A percentile compares a stretch with the other conserved stretches of the same genome.
Evolutionary conservation across 495 filamentous ascomycete species (phyloP).

Genomic region (Aspergillus funiculosus): DNA sequence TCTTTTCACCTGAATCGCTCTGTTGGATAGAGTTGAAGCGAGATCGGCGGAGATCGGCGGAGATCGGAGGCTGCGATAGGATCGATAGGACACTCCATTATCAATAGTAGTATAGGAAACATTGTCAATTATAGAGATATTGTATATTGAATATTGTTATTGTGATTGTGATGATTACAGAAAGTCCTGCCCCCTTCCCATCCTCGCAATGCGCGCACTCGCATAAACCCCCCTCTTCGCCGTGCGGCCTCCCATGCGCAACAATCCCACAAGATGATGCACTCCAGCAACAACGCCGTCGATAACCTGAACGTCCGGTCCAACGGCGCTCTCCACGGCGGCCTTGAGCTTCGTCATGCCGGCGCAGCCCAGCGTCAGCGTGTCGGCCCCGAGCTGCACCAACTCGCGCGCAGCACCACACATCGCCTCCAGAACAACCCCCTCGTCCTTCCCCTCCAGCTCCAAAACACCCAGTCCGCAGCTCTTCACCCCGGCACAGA

Average conservation of each 20-base stretch:
- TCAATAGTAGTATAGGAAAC: background rate
- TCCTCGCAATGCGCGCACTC: constrained; percentile 24
- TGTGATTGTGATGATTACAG: constrained; percentile 1
- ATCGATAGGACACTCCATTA: too few relatives aligned
- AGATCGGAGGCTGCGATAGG: too few relatives aligned
- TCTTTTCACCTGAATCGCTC: too few relatives aligned
- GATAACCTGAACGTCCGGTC: constrained; percentile 27
- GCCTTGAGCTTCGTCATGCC: constrained; percentile 45
- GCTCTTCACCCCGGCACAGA: constrained; percentile 36
- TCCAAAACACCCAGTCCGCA: constrained; percentile 38
- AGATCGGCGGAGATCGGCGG: too few relatives aligned
- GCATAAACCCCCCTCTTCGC: constrained; percentile 33
- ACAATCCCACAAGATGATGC: constrained; percentile 25
- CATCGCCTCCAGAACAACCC: constrained; percentile 35
- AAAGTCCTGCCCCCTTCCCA: constrained; percentile 29
- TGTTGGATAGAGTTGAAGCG: too few relatives aligned
- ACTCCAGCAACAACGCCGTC: constrained; percentile 29
- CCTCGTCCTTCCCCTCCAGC: constrained; percentile 32
- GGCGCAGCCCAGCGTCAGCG: constrained; percentile 42
- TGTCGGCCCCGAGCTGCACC: constrained; percentile 41
- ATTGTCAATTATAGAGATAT: background rate
- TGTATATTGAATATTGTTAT: background rate
- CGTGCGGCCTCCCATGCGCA: constrained; percentile 29
- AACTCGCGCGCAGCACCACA: constrained; percentile 31
- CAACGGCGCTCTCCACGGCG: constrained; percentile 38